Evolutionary conservation across 352 stramenopile genomes (phyloP).

Genomic region (Blastocystis sp.): DNA sequence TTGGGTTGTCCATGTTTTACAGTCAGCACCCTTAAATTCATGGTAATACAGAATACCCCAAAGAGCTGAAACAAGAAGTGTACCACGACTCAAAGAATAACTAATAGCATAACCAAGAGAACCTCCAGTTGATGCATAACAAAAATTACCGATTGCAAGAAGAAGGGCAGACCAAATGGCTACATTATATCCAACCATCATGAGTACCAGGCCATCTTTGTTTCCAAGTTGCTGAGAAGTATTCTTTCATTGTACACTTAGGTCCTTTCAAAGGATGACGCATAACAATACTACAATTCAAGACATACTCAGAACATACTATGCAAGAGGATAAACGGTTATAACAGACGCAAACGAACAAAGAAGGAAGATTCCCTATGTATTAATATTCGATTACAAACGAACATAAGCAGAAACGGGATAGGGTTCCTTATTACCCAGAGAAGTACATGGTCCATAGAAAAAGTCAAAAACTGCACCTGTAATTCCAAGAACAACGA

Average conservation of each 20-base stretch:
- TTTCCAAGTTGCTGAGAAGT: conserved; percentile 56
- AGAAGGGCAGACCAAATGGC: conserved; percentile 64
- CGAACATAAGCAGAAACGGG: conserved; percentile 12
- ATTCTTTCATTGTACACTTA: conserved; percentile 25
- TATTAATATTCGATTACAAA: background rate
- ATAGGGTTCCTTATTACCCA: background rate
- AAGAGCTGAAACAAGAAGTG: conserved; percentile 57
- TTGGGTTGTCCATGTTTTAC: conserved; percentile 38
- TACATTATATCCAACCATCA: background rate
- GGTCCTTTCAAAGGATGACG: conserved; percentile 38
- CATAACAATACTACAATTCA: conserved; percentile 49
- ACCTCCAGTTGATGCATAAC: conserved; percentile 48
- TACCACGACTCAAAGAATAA: conserved; percentile 63
- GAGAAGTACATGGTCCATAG: conserved; percentile 49
- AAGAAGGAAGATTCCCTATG: conserved; percentile 54
- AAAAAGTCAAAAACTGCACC: conserved; percentile 55
- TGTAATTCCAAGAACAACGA: background rate
- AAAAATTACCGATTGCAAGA: conserved; percentile 42
- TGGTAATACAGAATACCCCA: conserved; percentile 50
- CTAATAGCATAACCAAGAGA: conserved; percentile 53
- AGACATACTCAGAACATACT: background rate
- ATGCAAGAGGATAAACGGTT: conserved; percentile 12
- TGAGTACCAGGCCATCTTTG: conserved; percentile 37
- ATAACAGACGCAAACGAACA: conserved; percentile 43
- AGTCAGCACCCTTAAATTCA: conserved; percentile 35